phyloP scores from a whole-genome alignment of 2,329 filamentous ascomycete genomes.

The Colletotrichum abscissum region DNA sequence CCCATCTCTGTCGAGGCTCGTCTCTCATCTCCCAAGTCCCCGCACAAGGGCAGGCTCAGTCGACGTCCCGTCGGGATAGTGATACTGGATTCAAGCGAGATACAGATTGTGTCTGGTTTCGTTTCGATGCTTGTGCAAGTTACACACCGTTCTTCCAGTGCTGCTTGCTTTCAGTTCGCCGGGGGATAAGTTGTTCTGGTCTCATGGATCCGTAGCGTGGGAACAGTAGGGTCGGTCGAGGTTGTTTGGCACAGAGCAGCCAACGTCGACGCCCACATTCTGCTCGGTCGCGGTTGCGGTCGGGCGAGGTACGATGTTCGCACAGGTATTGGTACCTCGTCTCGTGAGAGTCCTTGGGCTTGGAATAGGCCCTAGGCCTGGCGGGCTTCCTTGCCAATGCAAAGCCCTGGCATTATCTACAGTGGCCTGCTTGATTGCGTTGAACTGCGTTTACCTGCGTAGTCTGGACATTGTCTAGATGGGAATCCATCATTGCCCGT shows the following conservation, averaged over 20 bases:
- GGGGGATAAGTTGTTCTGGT: slow-evolving; percentile 19
- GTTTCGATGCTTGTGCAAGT: slow-evolving; percentile 14
- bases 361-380: neutral
- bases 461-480: slow-evolving; percentile 1
- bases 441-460: neutral
- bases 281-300: slow-evolving; percentile 32
- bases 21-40: neutral
- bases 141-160: slow-evolving; percentile 20
- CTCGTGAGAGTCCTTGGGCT: neutral
- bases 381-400: neutral
- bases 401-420: neutral
- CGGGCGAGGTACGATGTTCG: slow-evolving; percentile 21
- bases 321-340: slow-evolving; percentile 16
- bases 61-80: slow-evolving; percentile 8
- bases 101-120: slow-evolving; percentile 12
- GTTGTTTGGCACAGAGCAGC: slow-evolving; percentile 22
- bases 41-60: neutral
- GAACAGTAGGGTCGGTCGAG: slow-evolving; percentile 23
- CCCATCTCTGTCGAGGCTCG: neutral
- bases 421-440: neutral
- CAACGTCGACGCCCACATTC: slow-evolving; percentile 11
- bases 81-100: neutral
- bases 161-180: slow-evolving; percentile 20
- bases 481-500: neutral
- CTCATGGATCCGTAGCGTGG: slow-evolving; percentile 25